Conservation (phyloP, 768 basidiomycete genomes). For the Panellus pusillus region DNA sequence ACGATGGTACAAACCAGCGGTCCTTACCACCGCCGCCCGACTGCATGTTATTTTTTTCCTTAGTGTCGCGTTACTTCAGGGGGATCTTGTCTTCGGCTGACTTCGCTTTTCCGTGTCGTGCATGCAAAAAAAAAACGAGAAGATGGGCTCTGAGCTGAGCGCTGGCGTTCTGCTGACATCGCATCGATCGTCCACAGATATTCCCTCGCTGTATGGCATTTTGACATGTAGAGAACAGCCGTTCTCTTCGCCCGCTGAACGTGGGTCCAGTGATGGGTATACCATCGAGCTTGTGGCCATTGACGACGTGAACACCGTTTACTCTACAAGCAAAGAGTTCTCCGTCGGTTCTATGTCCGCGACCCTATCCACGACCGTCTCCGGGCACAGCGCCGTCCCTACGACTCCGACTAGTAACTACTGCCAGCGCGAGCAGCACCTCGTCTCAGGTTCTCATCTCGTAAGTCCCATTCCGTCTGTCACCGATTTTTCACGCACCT, state of each 20-base stretch:
- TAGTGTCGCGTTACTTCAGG: too few species aligned
- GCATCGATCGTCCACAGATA: too few species aligned
- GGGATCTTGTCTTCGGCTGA: too few species aligned
- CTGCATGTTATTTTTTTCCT: too few species aligned
- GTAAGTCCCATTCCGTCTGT: not conserved
- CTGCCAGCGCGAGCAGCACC: not conserved
- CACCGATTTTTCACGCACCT: not conserved
- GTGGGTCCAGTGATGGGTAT: constrained; percentile 1
- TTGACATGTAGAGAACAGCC: too few species aligned
- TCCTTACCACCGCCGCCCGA: too few species aligned
- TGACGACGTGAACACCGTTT: constrained; percentile 10
- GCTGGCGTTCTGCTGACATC: too few species aligned
- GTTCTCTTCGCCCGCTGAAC: not conserved
- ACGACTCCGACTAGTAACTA: not conserved
- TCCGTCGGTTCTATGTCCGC: constrained; percentile 11
- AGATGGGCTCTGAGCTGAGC: too few species aligned
- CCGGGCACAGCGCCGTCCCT: not conserved
- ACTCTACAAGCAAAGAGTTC: constrained; percentile 3
- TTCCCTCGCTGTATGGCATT: too few species aligned
- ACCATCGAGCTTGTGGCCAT: constrained; percentile 15
- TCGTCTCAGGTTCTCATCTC: not conserved
- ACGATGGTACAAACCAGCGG: too few species aligned
- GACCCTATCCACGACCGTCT: constrained; percentile 7
- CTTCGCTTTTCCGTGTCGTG: too few species aligned
- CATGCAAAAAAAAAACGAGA: too few species aligned